phyloP scores from a whole-genome alignment of 2,329 filamentous ascomycete species.

The Escovopsis weberi region DNA sequence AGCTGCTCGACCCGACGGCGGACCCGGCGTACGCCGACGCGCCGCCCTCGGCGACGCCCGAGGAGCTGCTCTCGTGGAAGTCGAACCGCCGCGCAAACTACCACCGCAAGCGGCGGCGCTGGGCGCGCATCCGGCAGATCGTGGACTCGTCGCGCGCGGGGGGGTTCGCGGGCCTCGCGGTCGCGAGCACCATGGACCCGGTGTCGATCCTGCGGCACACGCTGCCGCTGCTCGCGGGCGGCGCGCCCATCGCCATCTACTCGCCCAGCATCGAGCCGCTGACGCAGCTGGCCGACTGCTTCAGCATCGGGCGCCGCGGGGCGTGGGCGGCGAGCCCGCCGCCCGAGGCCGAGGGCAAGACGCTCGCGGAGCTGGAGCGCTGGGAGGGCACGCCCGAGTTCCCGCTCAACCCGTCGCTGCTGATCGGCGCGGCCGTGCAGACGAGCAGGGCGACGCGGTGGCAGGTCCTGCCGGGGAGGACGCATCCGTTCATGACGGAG shows the following conservation, averaged over 20 bases:
- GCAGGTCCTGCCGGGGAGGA: conserved; percentile 85
- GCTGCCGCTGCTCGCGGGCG: conserved; percentile 69
- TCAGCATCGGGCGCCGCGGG: conserved; percentile 63
- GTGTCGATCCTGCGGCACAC: conserved; percentile 58
- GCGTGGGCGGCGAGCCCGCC: conserved; percentile 52
- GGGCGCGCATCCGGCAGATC: conserved; percentile 55
- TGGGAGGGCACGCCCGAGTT: conserved; percentile 60
- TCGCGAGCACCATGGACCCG: conserved; percentile 73
- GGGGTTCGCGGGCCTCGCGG: conserved; percentile 68
- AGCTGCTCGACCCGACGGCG: conserved; percentile 62
- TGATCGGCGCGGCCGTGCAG: conserved; percentile 70
- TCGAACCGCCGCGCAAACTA: conserved; percentile 71
- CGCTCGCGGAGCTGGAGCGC: conserved; percentile 33
- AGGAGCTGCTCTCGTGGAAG: conserved; percentile 57
- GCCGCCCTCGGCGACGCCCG: conserved; percentile 43
- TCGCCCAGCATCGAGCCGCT: conserved; percentile 68
- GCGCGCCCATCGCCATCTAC: conserved; percentile 76
- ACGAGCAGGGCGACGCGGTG: conserved; percentile 64
- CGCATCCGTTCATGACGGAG: conserved; percentile 87
- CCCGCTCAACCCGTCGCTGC: conserved; percentile 69
- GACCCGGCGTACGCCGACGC: conserved; percentile 61
- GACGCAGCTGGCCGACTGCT: conserved; percentile 63
- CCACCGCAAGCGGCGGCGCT: conserved; percentile 76
- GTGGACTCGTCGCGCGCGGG: conserved; percentile 63
- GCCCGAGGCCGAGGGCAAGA: conserved; percentile 28